A percentile compares a stretch with the other conserved stretches of the same genome.
Conservation (phyloP, 2,329 filamentous ascomycete genomes). For the Thielaviopsis populi region DNA sequence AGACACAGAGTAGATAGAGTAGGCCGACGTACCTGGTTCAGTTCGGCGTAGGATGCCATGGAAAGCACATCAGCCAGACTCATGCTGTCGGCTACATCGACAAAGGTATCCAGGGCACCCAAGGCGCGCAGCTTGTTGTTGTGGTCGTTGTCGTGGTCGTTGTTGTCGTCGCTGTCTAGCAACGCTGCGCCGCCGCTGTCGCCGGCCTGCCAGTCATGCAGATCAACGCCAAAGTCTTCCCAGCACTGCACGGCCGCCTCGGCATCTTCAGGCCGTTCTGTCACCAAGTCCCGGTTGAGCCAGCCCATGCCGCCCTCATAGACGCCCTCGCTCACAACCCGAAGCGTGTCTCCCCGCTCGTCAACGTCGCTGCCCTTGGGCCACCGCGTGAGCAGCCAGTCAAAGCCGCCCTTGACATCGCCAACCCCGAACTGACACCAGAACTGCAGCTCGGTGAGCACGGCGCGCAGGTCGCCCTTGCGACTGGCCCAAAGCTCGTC, state of each 20-base stretch:
- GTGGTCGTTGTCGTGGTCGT: conserved; percentile 16
- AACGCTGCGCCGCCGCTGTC: neutral
- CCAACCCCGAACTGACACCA: conserved; percentile 97
- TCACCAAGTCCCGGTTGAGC: conserved; percentile 45
- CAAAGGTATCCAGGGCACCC: conserved; percentile 34
- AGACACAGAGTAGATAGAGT: too few relatives aligned
- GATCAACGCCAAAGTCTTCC: conserved; percentile 51
- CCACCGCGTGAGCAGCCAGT: conserved; percentile 76
- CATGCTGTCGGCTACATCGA: conserved; percentile 40
- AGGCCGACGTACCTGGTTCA: conserved; percentile 23
- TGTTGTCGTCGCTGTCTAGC: conserved; percentile 16
- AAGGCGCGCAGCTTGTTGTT: conserved; percentile 19
- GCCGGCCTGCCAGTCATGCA: conserved; percentile 37
- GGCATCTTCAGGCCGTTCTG: conserved; percentile 20
- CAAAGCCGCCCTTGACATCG: conserved; percentile 70
- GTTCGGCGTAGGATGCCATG: conserved; percentile 30
- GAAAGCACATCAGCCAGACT: conserved; percentile 53
- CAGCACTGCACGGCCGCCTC: conserved; percentile 51
- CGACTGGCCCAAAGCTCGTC: conserved; percentile 55
- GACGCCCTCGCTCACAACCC: conserved; percentile 68
- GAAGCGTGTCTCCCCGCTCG: conserved; percentile 48
- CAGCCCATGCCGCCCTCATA: conserved; percentile 67
- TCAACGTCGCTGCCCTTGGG: conserved; percentile 57
- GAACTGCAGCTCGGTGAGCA: conserved; percentile 73
- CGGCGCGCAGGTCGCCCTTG: conserved; percentile 58